Evolutionary conservation across 257 asterid species (phyloP).

Genomic region (Ilex aquifolium): DNA sequence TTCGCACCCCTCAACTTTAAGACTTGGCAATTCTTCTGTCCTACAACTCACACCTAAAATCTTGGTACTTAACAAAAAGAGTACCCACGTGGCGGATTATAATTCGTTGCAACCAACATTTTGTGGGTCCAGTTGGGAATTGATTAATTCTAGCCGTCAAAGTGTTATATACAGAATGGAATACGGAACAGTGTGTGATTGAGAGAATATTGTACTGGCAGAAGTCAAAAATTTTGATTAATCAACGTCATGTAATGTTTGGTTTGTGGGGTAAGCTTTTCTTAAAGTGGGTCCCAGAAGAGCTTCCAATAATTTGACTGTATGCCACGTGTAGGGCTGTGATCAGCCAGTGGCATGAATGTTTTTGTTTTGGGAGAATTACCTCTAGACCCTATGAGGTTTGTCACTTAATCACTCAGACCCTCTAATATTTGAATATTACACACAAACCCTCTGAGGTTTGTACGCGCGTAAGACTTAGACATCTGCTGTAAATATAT

Average conservation of each 20-base stretch:
- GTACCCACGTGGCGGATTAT: slow-evolving; percentile 3
- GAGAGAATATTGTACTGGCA: slow-evolving; percentile 1
- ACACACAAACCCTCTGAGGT: no score
- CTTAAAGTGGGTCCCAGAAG: neutral
- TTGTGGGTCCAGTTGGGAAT: neutral
- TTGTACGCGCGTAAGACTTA: no score
- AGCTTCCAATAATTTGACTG: neutral
- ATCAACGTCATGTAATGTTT: neutral
- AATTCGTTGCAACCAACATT: neutral
- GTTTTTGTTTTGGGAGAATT: no score
- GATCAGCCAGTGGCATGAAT: neutral
- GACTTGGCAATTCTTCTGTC: slow-evolving; percentile 9
- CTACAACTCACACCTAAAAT: neutral
- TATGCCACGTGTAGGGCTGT: neutral
- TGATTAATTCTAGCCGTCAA: slow-evolving; percentile 3
- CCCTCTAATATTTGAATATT: no score
- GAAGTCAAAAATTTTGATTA: slow-evolving; percentile 1
- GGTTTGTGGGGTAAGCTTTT: neutral
- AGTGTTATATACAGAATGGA: no score
- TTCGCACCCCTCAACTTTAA: slow-evolving; percentile 10
- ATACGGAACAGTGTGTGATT: neutral
- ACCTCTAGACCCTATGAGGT: no score
- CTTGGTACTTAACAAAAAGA: neutral
- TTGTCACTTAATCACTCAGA: no score
- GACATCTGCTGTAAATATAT: no score